phyloP scores from a whole-genome alignment of 148 eudicot genomes.

The Mesembryanthemum crystallinum region DNA sequence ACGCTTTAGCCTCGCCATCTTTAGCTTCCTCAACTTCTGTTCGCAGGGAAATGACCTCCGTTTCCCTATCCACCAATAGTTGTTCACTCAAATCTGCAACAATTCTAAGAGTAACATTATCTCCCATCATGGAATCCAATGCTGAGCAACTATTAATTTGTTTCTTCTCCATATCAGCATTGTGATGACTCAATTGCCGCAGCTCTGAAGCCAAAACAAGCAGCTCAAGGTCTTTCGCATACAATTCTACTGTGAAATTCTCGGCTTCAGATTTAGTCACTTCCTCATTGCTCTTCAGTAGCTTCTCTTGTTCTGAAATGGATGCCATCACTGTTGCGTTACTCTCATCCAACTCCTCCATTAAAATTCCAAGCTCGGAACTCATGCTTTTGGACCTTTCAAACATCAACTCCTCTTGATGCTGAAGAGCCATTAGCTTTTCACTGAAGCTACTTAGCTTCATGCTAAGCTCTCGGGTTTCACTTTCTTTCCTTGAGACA shows the following conservation, averaged over 20 bases:
- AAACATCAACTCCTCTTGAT: conserved; percentile 69
- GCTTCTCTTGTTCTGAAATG: conserved; percentile 46
- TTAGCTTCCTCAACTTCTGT: conserved; percentile 32
- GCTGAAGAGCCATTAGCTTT: conserved; percentile 55
- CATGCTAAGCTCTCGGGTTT: conserved; percentile 43
- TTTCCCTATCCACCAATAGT: conserved; percentile 46
- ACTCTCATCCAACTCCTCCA: conserved; percentile 53
- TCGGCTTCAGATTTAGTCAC: conserved; percentile 43
- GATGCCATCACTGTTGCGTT: conserved; percentile 41
- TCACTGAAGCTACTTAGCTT: conserved; percentile 56
- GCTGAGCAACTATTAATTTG: conserved; percentile 22
- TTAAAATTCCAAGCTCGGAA: conserved; percentile 52
- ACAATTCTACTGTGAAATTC: conserved; percentile 40
- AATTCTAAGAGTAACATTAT: conserved; percentile 39
- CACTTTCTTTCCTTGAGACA: conserved; percentile 57
- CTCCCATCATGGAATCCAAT: conserved; percentile 43
- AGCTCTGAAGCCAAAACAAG: conserved; percentile 51
- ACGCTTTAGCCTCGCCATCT: conserved; percentile 38
- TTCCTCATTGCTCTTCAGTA: conserved; percentile 46
- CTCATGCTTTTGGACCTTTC: conserved; percentile 59
- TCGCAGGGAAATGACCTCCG: conserved; percentile 36
- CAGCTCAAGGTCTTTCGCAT: conserved; percentile 67
- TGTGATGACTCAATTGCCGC: conserved; percentile 41
- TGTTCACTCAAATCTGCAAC: conserved; percentile 39
- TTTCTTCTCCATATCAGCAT: conserved; percentile 31